Conservation (phyloP, 2,329 filamentous ascomycete species). For the Talaromyces sp. region DNA sequence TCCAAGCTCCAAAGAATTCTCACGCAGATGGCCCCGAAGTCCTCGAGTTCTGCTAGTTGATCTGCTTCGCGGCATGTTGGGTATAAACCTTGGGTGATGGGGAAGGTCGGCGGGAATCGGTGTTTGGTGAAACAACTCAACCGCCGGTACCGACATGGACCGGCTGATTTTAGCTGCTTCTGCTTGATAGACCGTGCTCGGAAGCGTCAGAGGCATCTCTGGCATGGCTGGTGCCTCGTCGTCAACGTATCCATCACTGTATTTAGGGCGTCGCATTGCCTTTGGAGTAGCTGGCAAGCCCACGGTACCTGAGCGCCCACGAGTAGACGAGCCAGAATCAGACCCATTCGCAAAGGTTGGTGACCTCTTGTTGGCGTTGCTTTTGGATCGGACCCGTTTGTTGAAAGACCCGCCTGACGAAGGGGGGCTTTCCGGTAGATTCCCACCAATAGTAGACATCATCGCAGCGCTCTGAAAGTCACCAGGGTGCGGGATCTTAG, state of each 20-base stretch:
- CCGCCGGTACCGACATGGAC: constrained; percentile 37
- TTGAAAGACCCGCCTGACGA: constrained; percentile 27
- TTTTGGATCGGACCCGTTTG: constrained; percentile 29
- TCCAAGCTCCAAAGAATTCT: constrained; percentile 25
- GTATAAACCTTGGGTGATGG: constrained; percentile 38
- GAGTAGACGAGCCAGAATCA: constrained; percentile 34
- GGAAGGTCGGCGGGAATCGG: constrained; percentile 30
- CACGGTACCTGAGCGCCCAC: constrained; percentile 50
- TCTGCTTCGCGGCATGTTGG: constrained; percentile 35
- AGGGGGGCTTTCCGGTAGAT: constrained; percentile 42
- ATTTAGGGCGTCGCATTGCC: constrained; percentile 77
- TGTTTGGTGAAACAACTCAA: constrained; percentile 23
- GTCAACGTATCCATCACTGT: constrained; percentile 46
- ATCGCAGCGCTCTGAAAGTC: constrained; percentile 43
- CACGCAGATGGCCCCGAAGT: constrained; percentile 26
- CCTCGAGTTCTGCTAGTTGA: constrained; percentile 36
- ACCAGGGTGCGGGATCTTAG: constrained; percentile 70
- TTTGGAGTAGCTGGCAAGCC: constrained; percentile 87
- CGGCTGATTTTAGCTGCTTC: constrained; percentile 33
- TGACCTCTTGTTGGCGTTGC: constrained; percentile 32
- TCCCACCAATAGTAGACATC: constrained; percentile 26
- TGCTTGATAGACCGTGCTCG: constrained; percentile 34
- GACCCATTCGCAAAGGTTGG: constrained; percentile 37
- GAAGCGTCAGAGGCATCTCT: constrained; percentile 47
- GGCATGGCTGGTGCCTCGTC: constrained; percentile 51